phyloP scores from a whole-genome alignment of 78 protist genomes.

The Chrysochromulina parva region DNA sequence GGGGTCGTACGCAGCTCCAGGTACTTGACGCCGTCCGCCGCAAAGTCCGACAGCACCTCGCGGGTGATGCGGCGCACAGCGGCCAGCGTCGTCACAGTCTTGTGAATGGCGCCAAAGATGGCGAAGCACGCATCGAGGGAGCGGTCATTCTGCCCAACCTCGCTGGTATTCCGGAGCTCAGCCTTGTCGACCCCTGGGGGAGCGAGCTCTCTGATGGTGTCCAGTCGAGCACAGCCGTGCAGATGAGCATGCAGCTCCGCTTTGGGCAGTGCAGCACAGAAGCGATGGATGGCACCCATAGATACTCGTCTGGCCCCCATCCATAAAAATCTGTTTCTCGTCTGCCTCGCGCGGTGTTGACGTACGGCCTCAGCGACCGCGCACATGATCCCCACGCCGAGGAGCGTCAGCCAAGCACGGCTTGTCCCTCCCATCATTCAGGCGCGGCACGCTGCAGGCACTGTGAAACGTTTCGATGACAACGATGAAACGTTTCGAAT shows the following conservation, averaged over 20 bases:
- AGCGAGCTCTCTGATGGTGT: not conserved
- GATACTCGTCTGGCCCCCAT: no score
- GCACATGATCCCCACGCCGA: no score
- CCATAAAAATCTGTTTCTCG: no score
- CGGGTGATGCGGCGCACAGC: not conserved
- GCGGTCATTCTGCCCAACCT: not conserved
- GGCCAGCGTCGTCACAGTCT: not conserved
- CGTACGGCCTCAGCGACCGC: no score
- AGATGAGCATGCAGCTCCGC: conserved; percentile 13
- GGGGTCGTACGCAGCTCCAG: conserved; percentile 21
- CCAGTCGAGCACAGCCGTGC: not conserved
- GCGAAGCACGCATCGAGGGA: conserved; percentile 8
- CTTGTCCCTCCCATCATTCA: no score
- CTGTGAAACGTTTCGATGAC: no score
- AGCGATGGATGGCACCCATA: no score
- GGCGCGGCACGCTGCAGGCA: no score
- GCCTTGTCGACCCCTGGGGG: no score
- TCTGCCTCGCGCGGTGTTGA: no score
- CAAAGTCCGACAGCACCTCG: not conserved
- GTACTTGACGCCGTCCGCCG: not conserved
- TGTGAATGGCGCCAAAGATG: not conserved
- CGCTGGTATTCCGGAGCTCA: not conserved
- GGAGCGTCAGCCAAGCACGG: no score
- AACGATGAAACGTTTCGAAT: no score
- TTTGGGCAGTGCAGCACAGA: not conserved